These are phyloP conservation scores for Craterostigma plantagineum DNA, from an alignment of 257 asterid species.

Conservation along the genomic window DNA sequence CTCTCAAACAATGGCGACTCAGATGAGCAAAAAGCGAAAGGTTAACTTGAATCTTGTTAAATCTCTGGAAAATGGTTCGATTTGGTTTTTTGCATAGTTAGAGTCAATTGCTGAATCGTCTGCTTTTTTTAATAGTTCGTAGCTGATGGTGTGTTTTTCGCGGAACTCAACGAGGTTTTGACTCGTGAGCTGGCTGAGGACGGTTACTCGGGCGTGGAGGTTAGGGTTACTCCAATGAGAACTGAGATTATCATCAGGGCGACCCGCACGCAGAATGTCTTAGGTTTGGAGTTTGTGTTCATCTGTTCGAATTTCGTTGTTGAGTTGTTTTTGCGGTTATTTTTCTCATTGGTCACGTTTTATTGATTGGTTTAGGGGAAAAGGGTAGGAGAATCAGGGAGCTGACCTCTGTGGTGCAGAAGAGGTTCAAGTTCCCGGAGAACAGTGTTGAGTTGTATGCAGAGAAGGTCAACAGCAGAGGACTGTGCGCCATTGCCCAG, in stretches of 20 bases:
- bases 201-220: slow-evolving; percentile 73
- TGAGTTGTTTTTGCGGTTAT: not conserved
- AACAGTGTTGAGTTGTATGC: slow-evolving; percentile 43
- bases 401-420: slow-evolving; percentile 46
- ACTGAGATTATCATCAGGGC: slow-evolving; percentile 73
- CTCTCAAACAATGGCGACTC: slow-evolving; percentile 18
- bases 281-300: slow-evolving; percentile 15
- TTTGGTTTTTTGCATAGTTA: not conserved
- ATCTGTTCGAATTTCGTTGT: no score
- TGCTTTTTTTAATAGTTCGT: slow-evolving; percentile 23
- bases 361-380: slow-evolving; percentile 24
- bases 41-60: slow-evolving; percentile 7
- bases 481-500: slow-evolving; percentile 41
- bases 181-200: slow-evolving; percentile 56
- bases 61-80: not conserved
- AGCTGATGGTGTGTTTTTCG: slow-evolving; percentile 56
- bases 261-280: slow-evolving; percentile 66
- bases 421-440: slow-evolving; percentile 48
- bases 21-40: slow-evolving; percentile 38
- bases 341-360: not conserved
- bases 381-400: slow-evolving; percentile 60
- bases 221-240: slow-evolving; percentile 66
- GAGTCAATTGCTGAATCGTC: slow-evolving; percentile 3
- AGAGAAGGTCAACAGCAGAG: slow-evolving; percentile 41
- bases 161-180: slow-evolving; percentile 51